phyloP scores from a whole-genome alignment of 1,284 basidiomycete species.

The Irpex sp. region DNA sequence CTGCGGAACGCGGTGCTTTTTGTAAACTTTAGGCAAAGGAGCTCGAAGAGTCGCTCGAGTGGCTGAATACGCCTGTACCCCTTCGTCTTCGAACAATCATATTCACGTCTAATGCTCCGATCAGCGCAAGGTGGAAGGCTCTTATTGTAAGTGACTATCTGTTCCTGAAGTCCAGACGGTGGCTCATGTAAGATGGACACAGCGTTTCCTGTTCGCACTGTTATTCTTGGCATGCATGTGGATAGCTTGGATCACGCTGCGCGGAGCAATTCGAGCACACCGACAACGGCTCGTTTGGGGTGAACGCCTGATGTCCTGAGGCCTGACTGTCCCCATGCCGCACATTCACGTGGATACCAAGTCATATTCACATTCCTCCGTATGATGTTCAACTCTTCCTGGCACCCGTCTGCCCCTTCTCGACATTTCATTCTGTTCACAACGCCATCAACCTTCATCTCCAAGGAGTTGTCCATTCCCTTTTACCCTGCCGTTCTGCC shows the following conservation, averaged over 20 bases:
- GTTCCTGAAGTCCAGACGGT: background rate
- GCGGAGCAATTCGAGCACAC: constrained; percentile 66
- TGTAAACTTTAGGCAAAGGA: constrained; percentile 44
- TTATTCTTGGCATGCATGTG: constrained; percentile 53
- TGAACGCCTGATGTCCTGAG: constrained; percentile 52
- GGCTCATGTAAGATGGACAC: background rate
- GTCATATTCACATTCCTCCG: too few species aligned
- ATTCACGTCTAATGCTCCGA: constrained; percentile 65
- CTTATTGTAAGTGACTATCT: constrained; percentile 34
- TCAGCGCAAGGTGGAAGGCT: constrained; percentile 62
- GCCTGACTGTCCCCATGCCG: background rate
- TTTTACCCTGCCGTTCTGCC: too few species aligned
- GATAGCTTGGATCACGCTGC: constrained; percentile 57
- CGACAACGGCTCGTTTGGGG: constrained; percentile 73
- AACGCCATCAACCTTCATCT: too few species aligned
- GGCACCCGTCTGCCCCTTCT: too few species aligned
- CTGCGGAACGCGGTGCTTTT: background rate
- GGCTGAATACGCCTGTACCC: constrained; percentile 73
- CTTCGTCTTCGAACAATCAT: constrained; percentile 67
- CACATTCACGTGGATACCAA: too few species aligned
- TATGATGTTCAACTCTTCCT: too few species aligned
- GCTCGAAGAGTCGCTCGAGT: constrained; percentile 57
- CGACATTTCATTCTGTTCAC: too few species aligned
- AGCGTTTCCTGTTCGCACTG: constrained; percentile 52
- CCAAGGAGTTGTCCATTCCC: too few species aligned